Conservation (phyloP, 306 rosid species). For the Quercus parvula region DNA sequence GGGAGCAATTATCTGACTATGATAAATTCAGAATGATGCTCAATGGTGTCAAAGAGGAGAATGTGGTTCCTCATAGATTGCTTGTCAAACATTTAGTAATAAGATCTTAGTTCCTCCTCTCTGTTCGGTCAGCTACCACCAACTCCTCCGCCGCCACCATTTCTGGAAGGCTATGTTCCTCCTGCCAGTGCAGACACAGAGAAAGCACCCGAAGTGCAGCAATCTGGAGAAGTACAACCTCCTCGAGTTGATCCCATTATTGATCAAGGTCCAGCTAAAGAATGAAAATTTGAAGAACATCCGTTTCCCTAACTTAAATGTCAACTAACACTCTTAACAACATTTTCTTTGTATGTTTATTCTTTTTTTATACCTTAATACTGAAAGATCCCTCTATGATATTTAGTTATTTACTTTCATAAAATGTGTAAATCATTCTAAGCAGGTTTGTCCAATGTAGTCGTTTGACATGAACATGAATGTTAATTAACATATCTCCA, state of each 20-base stretch:
- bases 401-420: neutral
- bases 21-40: constrained; percentile 87
- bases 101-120: neutral
- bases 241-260: constrained; percentile 75
- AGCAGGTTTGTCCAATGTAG: neutral
- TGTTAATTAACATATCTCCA: neutral
- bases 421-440: neutral
- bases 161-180: constrained; percentile 82
- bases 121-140: constrained; percentile 61
- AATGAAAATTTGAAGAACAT: constrained; percentile 51
- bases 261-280: constrained; percentile 93
- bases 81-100: neutral
- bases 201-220: constrained; percentile 63
- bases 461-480: neutral
- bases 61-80: constrained; percentile 20
- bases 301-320: neutral
- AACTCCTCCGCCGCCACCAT: constrained; percentile 85
- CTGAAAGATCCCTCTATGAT: neutral
- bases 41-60: constrained; percentile 76
- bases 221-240: constrained; percentile 59
- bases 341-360: neutral
- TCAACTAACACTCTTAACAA: neutral
- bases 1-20: constrained; percentile 75
- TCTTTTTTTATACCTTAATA: neutral
- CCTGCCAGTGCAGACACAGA: constrained; percentile 54